Evolutionary conservation across 768 basidiomycete genomes (phyloP).

Genomic region (Russula sp.): DNA sequence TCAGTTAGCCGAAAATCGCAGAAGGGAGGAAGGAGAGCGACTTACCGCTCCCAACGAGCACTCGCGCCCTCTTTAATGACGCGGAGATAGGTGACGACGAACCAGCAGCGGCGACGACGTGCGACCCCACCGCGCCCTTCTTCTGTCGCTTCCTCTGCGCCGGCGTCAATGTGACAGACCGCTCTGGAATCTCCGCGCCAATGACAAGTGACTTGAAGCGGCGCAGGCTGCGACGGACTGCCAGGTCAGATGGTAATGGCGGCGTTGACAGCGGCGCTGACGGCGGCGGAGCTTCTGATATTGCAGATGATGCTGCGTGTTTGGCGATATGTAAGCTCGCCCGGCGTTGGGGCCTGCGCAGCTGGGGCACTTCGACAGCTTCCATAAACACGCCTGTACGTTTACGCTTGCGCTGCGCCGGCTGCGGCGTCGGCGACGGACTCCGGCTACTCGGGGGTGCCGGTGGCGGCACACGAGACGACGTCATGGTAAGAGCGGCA

Average conservation of each 20-base stretch:
- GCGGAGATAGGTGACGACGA: slow-evolving; percentile 26
- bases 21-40: not conserved
- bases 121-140: not conserved
- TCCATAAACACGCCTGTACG: slow-evolving; percentile 48
- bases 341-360: slow-evolving; percentile 26
- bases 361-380: slow-evolving; percentile 43
- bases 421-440: slow-evolving; percentile 14
- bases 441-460: not conserved
- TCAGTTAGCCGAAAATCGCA: not conserved
- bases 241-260: not conserved
- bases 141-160: slow-evolving; percentile 13
- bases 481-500: not conserved
- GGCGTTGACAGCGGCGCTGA: not conserved
- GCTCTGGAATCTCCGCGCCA: not conserved
- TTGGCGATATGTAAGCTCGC: not conserved
- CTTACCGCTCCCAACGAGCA: slow-evolving; percentile 34
- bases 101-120: not conserved
- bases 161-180: not conserved
- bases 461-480: not conserved
- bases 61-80: slow-evolving; percentile 23
- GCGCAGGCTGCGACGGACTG: slow-evolving; percentile 18
- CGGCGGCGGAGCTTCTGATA: not conserved
- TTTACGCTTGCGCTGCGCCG: slow-evolving; percentile 30
- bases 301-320: not conserved
- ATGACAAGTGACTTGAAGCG: slow-evolving; percentile 14